Conservation (phyloP, 305 asterid genomes). For the Rubia peregrina region DNA sequence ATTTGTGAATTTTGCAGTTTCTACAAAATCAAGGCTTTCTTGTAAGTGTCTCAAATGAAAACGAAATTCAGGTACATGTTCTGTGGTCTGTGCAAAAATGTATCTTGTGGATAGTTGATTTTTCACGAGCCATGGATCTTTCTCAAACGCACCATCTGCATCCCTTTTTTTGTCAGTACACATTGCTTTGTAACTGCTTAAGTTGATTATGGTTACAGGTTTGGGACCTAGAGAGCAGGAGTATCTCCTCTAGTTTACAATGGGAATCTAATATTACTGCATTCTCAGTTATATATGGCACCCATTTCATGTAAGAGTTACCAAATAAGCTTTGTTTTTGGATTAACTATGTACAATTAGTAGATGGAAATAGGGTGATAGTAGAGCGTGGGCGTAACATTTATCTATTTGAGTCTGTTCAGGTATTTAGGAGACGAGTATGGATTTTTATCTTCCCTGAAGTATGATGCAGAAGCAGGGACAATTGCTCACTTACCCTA, state of each 20-base stretch:
- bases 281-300: constrained; percentile 62
- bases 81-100: constrained; percentile 19
- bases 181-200: constrained; percentile 6
- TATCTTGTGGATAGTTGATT: constrained; percentile 18
- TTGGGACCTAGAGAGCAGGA: constrained; percentile 88
- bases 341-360: background rate
- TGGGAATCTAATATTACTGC: constrained; percentile 98
- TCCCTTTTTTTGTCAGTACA: background rate
- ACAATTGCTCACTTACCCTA: constrained; percentile 58
- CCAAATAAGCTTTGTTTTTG: constrained; percentile 4
- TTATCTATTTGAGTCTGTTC: constrained; percentile 25
- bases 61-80: constrained; percentile 77
- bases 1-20: constrained; percentile 49
- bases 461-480: constrained; percentile 63
- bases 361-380: constrained; percentile 11
- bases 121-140: constrained; percentile 12
- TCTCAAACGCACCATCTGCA: constrained; percentile 6
- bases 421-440: constrained; percentile 92
- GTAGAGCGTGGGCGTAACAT: constrained; percentile 18
- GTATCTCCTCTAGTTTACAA: constrained; percentile 49
- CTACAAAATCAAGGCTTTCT: constrained; percentile 92
- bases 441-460: constrained; percentile 78
- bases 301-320: constrained; percentile 71
- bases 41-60: constrained; percentile 79
- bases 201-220: constrained; percentile 42